A percentile compares a stretch with the other conserved stretches of the same genome.
phyloP scores from a whole-genome alignment of 306 rosid species.

The Vigna angularis region DNA sequence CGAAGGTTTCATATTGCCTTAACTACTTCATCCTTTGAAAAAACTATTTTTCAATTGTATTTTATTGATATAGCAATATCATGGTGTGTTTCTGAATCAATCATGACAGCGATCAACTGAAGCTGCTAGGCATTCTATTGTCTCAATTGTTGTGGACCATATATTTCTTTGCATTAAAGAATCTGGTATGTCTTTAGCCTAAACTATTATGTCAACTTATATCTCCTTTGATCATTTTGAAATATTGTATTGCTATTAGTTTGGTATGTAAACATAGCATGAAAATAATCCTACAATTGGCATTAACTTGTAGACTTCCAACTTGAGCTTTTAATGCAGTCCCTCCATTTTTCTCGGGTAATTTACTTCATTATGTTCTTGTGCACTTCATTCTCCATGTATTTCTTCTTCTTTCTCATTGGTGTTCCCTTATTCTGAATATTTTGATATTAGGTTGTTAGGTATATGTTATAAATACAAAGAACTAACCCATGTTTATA shows the following conservation, averaged over 20 bases:
- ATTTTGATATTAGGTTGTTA: conserved; percentile 30
- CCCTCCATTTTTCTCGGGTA: conserved; percentile 96
- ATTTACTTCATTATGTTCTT: conserved; percentile 3
- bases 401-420: too few relatives aligned
- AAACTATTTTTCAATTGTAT: conserved; percentile 28
- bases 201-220: conserved; percentile 20
- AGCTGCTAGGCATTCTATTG: conserved; percentile 86
- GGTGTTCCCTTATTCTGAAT: conserved; percentile 8
- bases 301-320: conserved; percentile 80
- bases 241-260: conserved; percentile 18
- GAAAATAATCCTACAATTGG: conserved; percentile 45
- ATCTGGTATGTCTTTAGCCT: conserved; percentile 63
- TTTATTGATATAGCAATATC: conserved; percentile 21
- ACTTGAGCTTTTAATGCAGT: conserved; percentile 97
- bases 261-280: conserved; percentile 1
- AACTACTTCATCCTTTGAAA: conserved; percentile 36
- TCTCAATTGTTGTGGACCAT: conserved; percentile 89
- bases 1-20: conserved; percentile 62
- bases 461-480: conserved; percentile 16
- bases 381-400: too few relatives aligned
- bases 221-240: conserved; percentile 25
- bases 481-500: conserved; percentile 15
- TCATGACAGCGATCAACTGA: conserved; percentile 77
- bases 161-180: conserved; percentile 94
- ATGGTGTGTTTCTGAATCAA: conserved; percentile 38